These are phyloP conservation scores for Phlyctochytrium arcticum DNA, from an alignment of 192 early-diverging fungal genomes.

Conservation along the genomic window DNA sequence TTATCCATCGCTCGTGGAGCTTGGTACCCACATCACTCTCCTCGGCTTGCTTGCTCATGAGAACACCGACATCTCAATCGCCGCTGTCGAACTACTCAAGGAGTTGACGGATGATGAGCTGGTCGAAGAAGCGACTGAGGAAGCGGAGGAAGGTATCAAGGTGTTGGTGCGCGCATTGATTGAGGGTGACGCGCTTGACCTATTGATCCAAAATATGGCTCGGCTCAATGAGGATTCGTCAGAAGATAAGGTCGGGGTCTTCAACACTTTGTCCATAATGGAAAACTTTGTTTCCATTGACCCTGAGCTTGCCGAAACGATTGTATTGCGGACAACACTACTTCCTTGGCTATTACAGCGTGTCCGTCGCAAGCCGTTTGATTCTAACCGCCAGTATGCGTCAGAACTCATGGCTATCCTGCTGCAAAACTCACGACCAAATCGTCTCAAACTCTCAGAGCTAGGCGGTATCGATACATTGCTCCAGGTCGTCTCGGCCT, in stretches of 20 bases:
- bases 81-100: conserved; percentile 78
- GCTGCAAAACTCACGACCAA: conserved; percentile 56
- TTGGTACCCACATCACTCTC: conserved; percentile 62
- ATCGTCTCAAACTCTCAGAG: conserved; percentile 24
- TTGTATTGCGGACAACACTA: conserved; percentile 62
- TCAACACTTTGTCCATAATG: conserved; percentile 77
- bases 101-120: conserved; percentile 92
- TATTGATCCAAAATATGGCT: conserved; percentile 75
- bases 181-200: conserved; percentile 62
- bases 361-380: conserved; percentile 58
- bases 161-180: conserved; percentile 62
- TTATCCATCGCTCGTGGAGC: conserved; percentile 67
- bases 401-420: conserved; percentile 84
- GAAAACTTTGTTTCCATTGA: conserved; percentile 85
- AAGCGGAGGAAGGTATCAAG: conserved; percentile 63
- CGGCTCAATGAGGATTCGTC: conserved; percentile 73
- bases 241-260: conserved; percentile 81
- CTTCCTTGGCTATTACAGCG: conserved; percentile 73
- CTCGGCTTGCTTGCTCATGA: conserved; percentile 82
- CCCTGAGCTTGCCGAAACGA: conserved; percentile 55
- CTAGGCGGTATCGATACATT: conserved; percentile 64
- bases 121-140: conserved; percentile 45
- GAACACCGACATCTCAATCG: conserved; percentile 89
- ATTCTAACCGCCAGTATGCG: conserved; percentile 83
- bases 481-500: conserved; percentile 61